Evolutionary conservation across 2,329 filamentous ascomycete species (phyloP), one percentile per base, ranked within the genome.

Genomic region (Emmonsia crescens): DNA sequence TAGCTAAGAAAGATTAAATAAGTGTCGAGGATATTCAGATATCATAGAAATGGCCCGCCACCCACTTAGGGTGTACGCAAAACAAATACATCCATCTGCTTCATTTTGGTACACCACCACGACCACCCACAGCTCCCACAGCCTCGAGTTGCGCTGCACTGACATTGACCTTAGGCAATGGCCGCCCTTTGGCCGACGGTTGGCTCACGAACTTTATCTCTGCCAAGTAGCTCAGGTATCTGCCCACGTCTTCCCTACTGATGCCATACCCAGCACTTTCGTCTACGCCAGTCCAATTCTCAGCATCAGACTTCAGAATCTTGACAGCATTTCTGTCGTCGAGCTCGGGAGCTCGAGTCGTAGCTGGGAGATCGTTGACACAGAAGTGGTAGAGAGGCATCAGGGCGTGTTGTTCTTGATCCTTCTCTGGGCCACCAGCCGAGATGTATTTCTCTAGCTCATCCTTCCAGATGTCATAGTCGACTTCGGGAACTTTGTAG

Each of bases 321-420:
- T 78, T 76, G 1, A 83, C 79, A 0, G 89, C 84, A 69, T 94
- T 91, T 42, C 68, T 73, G 71, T 93, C 89, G 68, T 90, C 87
- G 14, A 94, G 81, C 71, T 89, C 88, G 0, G 88, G 87, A 0
- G 89, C 88, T 51, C 82, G 84, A 38, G 86, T 89, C 68, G 84
- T 84, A 48, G 80, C 80, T 0, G 87, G 88, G n/a, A 91, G 78
- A 72, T 90, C 84, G 29, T 82, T 82, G 27, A 84, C 85, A 49
- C 86, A 86, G 73, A 90, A 88, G 72, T 90, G 86, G 73, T 88
- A 89, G 5, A 92, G 81, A 0, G 88, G 88, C 75, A 89, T 80
- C 64, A 93, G 80, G 0, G 89, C 89, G 68, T 87, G 84, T 72
- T 89, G 84, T 68, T 89, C 86, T 62, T 83, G 73, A 58, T 82